These are phyloP conservation scores for Aspergillus biplanus DNA, from an alignment of 495 filamentous ascomycete genomes.

Conservation along the genomic window DNA sequence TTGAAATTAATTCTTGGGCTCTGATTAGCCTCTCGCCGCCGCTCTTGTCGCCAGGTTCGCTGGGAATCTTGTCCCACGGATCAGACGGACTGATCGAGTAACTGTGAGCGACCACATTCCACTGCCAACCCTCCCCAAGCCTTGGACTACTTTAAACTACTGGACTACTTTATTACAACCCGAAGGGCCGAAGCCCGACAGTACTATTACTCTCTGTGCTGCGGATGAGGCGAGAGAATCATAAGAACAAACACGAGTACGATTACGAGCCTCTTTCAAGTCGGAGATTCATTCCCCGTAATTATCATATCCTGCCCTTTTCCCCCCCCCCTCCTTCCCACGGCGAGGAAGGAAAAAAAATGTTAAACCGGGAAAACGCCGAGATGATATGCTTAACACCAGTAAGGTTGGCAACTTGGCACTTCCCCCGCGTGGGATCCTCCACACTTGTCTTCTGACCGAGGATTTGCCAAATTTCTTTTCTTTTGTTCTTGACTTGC, in stretches of 20 bases:
- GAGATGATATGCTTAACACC: constrained; percentile 49
- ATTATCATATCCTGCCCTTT: neutral
- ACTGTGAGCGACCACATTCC: neutral
- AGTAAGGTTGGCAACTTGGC: constrained; percentile 46
- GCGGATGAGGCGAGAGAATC: neutral
- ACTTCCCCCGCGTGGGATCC: constrained; percentile 28
- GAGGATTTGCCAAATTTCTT: neutral
- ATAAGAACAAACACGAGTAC: neutral
- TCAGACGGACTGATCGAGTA: constrained; percentile 1
- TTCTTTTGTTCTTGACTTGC: constrained; percentile 1
- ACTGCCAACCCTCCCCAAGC: neutral
- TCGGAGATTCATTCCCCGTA: neutral
- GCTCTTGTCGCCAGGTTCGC: constrained; percentile 6
- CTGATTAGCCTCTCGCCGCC: neutral
- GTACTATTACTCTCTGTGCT: too few relatives aligned
- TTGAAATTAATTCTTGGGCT: neutral
- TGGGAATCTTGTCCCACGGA: constrained; percentile 8
- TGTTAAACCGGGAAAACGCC: constrained; percentile 24
- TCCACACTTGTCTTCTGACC: constrained; percentile 12
- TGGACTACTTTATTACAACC: too few relatives aligned
- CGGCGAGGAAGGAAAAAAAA: neutral
- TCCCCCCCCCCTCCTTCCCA: neutral
- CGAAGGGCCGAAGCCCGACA: too few relatives aligned
- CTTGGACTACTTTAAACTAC: neutral
- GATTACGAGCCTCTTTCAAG: neutral